Evolutionary conservation across 139 green algal species (phyloP).

Genomic region (Mesotaenium endlicherianum): DNA sequence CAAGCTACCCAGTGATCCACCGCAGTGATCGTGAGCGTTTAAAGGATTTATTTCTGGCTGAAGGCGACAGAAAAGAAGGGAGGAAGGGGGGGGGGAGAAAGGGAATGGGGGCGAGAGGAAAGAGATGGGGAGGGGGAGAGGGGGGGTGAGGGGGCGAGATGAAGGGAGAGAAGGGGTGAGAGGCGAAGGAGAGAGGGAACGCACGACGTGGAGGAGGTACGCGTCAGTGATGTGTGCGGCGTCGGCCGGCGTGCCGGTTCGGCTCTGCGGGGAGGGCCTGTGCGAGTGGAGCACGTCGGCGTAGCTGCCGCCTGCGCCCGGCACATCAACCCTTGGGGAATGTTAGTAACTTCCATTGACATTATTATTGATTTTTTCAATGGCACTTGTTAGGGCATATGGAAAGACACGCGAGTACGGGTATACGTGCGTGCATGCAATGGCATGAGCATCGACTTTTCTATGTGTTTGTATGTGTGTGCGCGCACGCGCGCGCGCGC

Average conservation of each 20-base stretch:
- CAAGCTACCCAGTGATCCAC: neutral
- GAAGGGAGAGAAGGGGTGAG: neutral
- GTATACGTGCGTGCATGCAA: neutral
- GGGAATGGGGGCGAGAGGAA: neutral
- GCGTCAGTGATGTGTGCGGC: neutral
- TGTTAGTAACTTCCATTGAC: neutral
- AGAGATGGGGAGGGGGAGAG: neutral
- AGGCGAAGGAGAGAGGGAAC: neutral
- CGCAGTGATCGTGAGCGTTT: neutral
- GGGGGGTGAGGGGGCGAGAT: neutral
- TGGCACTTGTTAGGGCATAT: neutral
- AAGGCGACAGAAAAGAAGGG: neutral
- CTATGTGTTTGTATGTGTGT: no score
- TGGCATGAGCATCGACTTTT: neutral
- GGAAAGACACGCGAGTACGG: neutral
- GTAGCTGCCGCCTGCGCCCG: slow-evolving; percentile 1
- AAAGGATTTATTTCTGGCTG: neutral
- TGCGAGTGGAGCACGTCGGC: neutral
- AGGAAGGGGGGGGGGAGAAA: neutral
- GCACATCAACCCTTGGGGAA: neutral
- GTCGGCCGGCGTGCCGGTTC: neutral
- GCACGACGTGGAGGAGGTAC: slow-evolving; percentile 18
- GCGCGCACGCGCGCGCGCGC: no score
- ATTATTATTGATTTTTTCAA: neutral
- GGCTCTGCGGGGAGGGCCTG: neutral